Conservation (phyloP, 495 filamentous ascomycete species). For the Daldinia vernicosa region DNA sequence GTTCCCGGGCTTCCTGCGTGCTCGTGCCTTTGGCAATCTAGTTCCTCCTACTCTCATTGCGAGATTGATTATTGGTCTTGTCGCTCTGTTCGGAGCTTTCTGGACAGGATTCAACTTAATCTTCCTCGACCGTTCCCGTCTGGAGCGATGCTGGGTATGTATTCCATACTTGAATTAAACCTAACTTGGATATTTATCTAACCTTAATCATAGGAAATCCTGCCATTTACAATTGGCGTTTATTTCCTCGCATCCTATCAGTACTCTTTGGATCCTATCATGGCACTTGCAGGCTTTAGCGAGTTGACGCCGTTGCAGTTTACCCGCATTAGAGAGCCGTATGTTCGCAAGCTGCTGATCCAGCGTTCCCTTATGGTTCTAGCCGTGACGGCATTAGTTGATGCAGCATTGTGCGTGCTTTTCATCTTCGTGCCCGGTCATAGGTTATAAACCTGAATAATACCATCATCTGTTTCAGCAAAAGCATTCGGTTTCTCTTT, state of each 20-base stretch:
- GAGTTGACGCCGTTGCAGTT: conserved; percentile 96
- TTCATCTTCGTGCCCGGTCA: conserved; percentile 96
- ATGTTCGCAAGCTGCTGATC: conserved; percentile 81
- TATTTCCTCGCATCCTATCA: conserved; percentile 91
- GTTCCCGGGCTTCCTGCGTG: conserved; percentile 93
- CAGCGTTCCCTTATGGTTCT: conserved; percentile 83
- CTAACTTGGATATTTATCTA: conserved; percentile 1
- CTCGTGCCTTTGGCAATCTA: conserved; percentile 93
- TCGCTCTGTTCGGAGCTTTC: conserved; percentile 88
- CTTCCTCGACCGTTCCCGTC: conserved; percentile 79
- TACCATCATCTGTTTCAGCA: not conserved
- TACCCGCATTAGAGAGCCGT: conserved; percentile 84
- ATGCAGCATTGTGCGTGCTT: conserved; percentile 77
- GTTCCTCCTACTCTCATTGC: conserved; percentile 87
- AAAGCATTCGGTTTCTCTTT: conserved; percentile 5
- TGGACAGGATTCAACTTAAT: conserved; percentile 95
- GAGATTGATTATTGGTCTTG: conserved; percentile 83
- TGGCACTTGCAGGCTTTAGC: conserved; percentile 87
- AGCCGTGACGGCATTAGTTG: conserved; percentile 73
- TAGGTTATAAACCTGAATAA: conserved; percentile 64
- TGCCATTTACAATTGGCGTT: conserved; percentile 91
- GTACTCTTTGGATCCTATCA: conserved; percentile 90
- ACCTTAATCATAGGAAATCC: conserved; percentile 69
- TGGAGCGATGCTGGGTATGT: conserved; percentile 84
- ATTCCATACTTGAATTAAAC: not conserved